Conservation (phyloP, 2,329 filamentous ascomycete genomes). For the Trichoderma koningii region DNA sequence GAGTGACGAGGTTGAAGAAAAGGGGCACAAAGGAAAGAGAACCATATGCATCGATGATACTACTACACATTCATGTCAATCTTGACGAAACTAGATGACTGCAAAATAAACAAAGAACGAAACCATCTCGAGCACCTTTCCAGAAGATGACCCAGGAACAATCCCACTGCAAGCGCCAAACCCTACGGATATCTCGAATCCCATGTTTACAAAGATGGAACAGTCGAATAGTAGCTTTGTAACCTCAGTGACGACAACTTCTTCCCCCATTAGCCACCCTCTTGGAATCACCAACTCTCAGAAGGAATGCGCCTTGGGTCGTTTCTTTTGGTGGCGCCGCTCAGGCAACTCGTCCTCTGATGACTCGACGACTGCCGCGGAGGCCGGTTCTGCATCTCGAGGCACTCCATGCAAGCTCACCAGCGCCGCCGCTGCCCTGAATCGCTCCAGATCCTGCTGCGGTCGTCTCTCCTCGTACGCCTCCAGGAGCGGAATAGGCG, state of each 20-base stretch:
- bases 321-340: slow-evolving; percentile 20
- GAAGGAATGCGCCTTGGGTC: slow-evolving; percentile 24
- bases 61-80: neutral
- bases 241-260: neutral
- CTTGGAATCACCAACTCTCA: neutral
- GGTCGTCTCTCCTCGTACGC: neutral
- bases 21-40: neutral
- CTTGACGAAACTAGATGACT: neutral
- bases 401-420: slow-evolving; percentile 27
- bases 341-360: slow-evolving; percentile 10
- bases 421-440: slow-evolving; percentile 27
- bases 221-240: neutral
- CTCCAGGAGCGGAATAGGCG: neutral
- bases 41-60: neutral
- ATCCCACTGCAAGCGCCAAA: slow-evolving; percentile 13
- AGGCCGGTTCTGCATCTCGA: neutral
- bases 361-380: neutral
- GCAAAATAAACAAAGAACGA: neutral
- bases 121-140: neutral
- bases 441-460: slow-evolving; percentile 15
- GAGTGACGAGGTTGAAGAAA: neutral
- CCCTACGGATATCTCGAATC: slow-evolving; percentile 18
- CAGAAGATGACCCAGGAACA: slow-evolving; percentile 6
- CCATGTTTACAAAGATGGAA: neutral
- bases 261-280: neutral